Evolutionary conservation across 2,329 filamentous ascomycete genomes (phyloP).

Genomic region (Penicillium rolfsii): DNA sequence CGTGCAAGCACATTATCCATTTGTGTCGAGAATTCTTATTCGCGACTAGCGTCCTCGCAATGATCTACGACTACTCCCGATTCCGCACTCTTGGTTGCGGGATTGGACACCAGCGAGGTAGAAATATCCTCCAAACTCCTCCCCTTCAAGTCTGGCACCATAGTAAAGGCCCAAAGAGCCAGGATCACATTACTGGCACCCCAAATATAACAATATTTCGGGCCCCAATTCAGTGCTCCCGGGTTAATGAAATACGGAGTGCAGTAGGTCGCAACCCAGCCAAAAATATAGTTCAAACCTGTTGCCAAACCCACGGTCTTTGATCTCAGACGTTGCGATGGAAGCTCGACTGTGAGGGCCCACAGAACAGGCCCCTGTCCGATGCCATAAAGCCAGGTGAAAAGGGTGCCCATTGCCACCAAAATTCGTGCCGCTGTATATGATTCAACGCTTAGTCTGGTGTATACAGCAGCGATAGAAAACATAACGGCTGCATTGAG

Average conservation of each 20-base stretch:
- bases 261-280: background rate
- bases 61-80: no score
- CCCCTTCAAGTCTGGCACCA: background rate
- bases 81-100: no score
- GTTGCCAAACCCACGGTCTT: background rate
- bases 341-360: background rate
- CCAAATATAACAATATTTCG: background rate
- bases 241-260: background rate
- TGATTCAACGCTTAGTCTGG: background rate
- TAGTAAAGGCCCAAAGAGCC: background rate
- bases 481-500: background rate
- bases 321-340: background rate
- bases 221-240: background rate
- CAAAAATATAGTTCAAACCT: background rate
- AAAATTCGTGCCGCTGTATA: background rate
- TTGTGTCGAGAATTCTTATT: no score
- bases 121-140: background rate
- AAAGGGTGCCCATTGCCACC: background rate
- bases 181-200: background rate
- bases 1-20: no score
- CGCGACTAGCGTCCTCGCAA: no score
- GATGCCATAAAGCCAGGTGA: background rate
- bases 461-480: background rate
- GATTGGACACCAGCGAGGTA: no score
- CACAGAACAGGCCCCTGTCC: background rate